Evolutionary conservation across 139 green algal genomes (phyloP).

Genomic region (Chlamydomonas asymmetrica): DNA sequence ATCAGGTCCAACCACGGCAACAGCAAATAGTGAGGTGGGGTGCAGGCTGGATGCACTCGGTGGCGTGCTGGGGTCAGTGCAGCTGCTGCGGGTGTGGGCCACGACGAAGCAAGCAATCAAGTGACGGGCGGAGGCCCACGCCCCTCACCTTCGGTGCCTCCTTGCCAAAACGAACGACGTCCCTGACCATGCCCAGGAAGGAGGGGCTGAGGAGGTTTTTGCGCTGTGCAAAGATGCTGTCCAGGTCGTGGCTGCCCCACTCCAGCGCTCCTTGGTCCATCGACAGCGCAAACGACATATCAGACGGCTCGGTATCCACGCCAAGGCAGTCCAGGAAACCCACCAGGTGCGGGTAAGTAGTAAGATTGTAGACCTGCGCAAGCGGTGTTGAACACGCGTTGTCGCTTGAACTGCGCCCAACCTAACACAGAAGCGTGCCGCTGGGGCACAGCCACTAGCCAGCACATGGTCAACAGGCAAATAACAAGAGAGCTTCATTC

Average conservation of each 20-base stretch:
- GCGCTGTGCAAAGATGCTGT: slow-evolving; percentile 83
- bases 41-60: too few relatives aligned
- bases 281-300: slow-evolving; percentile 95
- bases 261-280: slow-evolving; percentile 81
- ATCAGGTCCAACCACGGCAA: too few relatives aligned
- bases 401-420: too few relatives aligned
- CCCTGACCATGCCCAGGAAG: slow-evolving; percentile 87
- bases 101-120: too few relatives aligned
- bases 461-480: too few relatives aligned
- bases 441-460: too few relatives aligned
- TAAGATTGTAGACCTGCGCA: slow-evolving; percentile 89
- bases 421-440: too few relatives aligned
- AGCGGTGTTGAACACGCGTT: background rate
- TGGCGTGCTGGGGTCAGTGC: too few relatives aligned
- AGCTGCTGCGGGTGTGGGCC: too few relatives aligned
- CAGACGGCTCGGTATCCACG: slow-evolving; percentile 83
- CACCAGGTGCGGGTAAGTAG: slow-evolving; percentile 94
- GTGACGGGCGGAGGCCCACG: background rate
- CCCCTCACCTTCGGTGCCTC: slow-evolving; percentile 72
- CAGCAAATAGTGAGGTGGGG: too few relatives aligned
- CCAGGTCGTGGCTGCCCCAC: slow-evolving; percentile 85
- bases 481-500: too few relatives aligned
- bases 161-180: slow-evolving; percentile 89
- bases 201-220: slow-evolving; percentile 65
- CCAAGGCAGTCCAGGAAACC: slow-evolving; percentile 86